These are phyloP conservation scores for Cercophora scortea DNA, from an alignment of 495 filamentous ascomycete genomes.

Conservation along the genomic window DNA sequence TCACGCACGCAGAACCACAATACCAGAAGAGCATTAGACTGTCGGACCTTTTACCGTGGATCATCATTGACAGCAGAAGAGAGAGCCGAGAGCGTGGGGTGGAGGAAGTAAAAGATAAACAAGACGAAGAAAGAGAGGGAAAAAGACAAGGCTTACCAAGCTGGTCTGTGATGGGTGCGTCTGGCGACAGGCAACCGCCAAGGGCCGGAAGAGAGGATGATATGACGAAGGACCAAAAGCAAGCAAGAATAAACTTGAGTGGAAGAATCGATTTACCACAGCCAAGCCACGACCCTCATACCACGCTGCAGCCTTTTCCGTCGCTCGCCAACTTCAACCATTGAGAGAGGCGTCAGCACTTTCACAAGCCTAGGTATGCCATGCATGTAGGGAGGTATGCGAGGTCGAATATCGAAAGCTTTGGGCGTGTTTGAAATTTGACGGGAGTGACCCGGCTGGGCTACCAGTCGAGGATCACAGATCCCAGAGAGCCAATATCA, in stretches of 20 bases:
- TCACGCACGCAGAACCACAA: conserved; percentile 31
- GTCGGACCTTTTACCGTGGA: conserved; percentile 59
- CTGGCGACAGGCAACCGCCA: not conserved
- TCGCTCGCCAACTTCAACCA: not conserved
- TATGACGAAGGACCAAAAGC: too few relatives aligned
- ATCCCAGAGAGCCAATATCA: too few relatives aligned
- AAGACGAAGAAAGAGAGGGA: too few relatives aligned
- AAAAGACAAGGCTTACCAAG: conserved; percentile 8
- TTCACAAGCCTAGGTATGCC: not conserved
- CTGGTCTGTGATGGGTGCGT: not conserved
- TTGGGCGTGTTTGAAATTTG: too few relatives aligned
- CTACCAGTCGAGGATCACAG: too few relatives aligned
- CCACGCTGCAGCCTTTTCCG: conserved; percentile 2
- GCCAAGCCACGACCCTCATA: not conserved
- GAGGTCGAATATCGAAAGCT: too few relatives aligned
- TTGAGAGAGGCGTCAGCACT: not conserved
- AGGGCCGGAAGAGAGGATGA: not conserved
- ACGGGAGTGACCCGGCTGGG: too few relatives aligned
- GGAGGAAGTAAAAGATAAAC: not conserved
- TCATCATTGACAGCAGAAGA: conserved; percentile 45
- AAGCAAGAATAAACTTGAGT: too few relatives aligned
- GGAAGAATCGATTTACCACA: not conserved
- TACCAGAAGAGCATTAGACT: conserved; percentile 27
- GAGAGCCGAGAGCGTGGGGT: not conserved
- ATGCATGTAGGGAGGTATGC: not conserved